A percentile compares a stretch with the other conserved stretches of the same genome.
These are phyloP conservation scores for Coniochaeta sp. DNA, from an alignment of 2,329 filamentous ascomycete genomes.

Conservation along the genomic window DNA sequence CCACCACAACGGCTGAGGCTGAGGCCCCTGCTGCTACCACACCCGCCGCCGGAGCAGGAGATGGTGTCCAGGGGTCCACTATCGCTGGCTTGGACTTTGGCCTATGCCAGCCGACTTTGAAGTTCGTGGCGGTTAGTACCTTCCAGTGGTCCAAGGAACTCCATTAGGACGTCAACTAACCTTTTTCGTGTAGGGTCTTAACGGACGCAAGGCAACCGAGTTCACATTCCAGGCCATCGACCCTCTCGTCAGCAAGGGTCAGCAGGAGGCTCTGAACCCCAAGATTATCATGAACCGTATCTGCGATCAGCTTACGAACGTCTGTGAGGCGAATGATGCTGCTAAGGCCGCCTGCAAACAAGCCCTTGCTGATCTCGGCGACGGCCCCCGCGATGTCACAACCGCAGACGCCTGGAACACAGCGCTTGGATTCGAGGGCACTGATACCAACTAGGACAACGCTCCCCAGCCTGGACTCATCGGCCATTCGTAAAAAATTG, in stretches of 20 bases:
- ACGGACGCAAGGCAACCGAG: constrained; percentile 48
- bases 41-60: constrained; percentile 4
- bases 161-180: too few species aligned
- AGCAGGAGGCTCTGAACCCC: constrained; percentile 63
- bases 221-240: constrained; percentile 64
- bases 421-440: constrained; percentile 30
- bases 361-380: constrained; percentile 36
- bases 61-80: constrained; percentile 19
- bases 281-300: constrained; percentile 69
- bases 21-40: not conserved
- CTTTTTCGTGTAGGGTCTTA: too few species aligned
- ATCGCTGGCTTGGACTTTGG: constrained; percentile 42
- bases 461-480: constrained; percentile 28
- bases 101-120: constrained; percentile 47
- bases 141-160: too few species aligned
- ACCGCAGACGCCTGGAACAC: constrained; percentile 34
- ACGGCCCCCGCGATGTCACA: constrained; percentile 25
- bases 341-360: constrained; percentile 45
- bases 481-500: constrained; percentile 23
- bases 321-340: constrained; percentile 55
- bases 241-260: constrained; percentile 50
- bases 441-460: constrained; percentile 30
- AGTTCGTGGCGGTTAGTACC: constrained; percentile 51
- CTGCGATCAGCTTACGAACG: constrained; percentile 61
- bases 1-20: not conserved